Percentiles rank a stretch among this genome's conserved stretches.
phyloP scores from a whole-genome alignment of 306 rosid genomes.

The Vicia faba region DNA sequence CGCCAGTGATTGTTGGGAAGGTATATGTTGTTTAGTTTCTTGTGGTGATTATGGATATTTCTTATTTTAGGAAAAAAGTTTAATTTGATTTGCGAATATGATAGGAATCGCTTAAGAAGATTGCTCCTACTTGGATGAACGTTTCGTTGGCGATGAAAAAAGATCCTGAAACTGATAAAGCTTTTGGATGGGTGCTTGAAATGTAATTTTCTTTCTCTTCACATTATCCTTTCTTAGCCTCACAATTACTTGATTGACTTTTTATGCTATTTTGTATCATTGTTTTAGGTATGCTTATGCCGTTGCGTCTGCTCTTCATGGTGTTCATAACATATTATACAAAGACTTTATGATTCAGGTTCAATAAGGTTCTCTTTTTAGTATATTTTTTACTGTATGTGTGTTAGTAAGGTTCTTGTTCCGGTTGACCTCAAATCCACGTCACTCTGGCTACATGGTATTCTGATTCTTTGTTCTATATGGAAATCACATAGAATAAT shows the following conservation, averaged over 20 bases:
- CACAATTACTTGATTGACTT: constrained; percentile 7
- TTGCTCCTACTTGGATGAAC: constrained; percentile 99
- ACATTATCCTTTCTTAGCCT: constrained; percentile 33
- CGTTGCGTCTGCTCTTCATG: constrained; percentile 86
- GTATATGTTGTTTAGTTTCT: constrained; percentile 46
- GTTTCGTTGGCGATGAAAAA: constrained; percentile 96
- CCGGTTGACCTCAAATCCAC: too few species aligned
- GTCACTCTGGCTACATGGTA: too few species aligned
- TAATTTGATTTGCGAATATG: constrained; percentile 35
- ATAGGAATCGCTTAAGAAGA: constrained; percentile 87
- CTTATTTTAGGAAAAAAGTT: constrained; percentile 7
- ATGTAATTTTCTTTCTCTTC: constrained; percentile 54
- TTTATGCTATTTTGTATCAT: constrained; percentile 31
- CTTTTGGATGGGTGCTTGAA: constrained; percentile 99
- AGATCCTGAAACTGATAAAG: constrained; percentile 96
- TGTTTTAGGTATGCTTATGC: constrained; percentile 90
- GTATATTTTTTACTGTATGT: neutral
- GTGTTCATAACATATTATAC: constrained; percentile 75
- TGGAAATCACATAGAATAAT: constrained; percentile 15
- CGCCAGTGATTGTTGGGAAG: constrained; percentile 96
- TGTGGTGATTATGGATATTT: neutral
- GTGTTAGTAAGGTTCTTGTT: constrained; percentile 4
- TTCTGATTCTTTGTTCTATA: neutral
- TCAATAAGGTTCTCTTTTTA: constrained; percentile 34
- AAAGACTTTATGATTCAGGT: constrained; percentile 99